Base-by-base conservation (phyloP, 352 stramenopile genomes). In the Blastocystis hominis region DNA sequence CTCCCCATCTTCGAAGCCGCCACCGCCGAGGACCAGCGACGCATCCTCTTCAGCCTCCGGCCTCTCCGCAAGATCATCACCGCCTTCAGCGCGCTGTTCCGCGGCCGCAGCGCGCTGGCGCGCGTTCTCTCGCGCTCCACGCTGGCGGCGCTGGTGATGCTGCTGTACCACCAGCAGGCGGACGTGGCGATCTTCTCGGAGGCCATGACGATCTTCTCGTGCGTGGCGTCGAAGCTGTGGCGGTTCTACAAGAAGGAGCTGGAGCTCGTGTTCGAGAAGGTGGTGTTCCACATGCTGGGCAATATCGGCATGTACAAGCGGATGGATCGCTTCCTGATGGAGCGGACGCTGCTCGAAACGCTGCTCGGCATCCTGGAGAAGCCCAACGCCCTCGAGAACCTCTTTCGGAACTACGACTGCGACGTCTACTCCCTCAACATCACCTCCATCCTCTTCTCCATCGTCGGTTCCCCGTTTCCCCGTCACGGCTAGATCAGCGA, bases 201-300 rank as follows among this genome's bases (percentile, higher is more conserved):
- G 40, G 46, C 50, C 53, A 66, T 84, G 30, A 64, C 72, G 9
- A 84, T 84, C 34, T 84, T 84, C 17, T 46, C 44, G 42, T n/a
- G n/a, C 1, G 30, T 68, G 15, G 30, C 53, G 13, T 30, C 59
- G 2, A 17, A 64, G 6, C 36, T 84, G 34, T 24, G 20, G 46
- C 38, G 13, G 15, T n/a, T 15, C n/a, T 47, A 68, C 20, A 84
- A 84, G 50, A 84, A 84, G 72, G 72, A 84, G 55, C 15, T 84
- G 72, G 72, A 84, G 56, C 56, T 84, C 4, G 66, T 84, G 17
- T 84, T 66, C 44, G 72, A 84, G 38, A 84, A 84, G 56, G 72
- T 84, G 47, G 72, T 84, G 20, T 84, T 84, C 55, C 55, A 64
- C 7, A 40, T 84, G 40, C 40, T 84, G 30, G 72, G 72, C 4